Evolutionary conservation across 495 filamentous ascomycete genomes (phyloP).

Genomic region (Talaromyces thailandensis): DNA sequence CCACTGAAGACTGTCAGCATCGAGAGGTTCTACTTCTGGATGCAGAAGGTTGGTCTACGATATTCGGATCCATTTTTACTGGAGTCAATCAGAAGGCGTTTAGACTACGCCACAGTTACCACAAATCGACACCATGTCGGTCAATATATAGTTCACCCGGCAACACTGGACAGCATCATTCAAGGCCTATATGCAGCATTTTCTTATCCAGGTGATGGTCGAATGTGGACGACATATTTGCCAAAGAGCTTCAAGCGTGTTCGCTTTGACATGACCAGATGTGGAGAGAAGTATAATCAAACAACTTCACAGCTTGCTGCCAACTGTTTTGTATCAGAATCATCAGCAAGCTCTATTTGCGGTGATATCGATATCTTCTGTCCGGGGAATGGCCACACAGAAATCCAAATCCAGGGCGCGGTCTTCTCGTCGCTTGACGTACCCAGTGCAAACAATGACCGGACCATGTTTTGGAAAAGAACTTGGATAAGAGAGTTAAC

Average conservation of each 20-base stretch:
- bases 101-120: slow-evolving; percentile 15
- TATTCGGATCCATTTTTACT: slow-evolving; percentile 24
- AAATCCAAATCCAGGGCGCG: not conserved
- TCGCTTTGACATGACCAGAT: not conserved
- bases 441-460: not conserved
- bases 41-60: slow-evolving; percentile 20
- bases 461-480: not conserved
- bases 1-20: not conserved
- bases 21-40: slow-evolving; percentile 34
- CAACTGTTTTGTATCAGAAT: not conserved
- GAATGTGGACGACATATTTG: slow-evolving; percentile 6
- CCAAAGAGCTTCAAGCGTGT: not conserved
- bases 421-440: not conserved
- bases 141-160: slow-evolving; percentile 22
- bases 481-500: not conserved
- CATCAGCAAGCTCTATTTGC: not conserved
- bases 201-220: slow-evolving; percentile 26
- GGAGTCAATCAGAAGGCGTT: slow-evolving; percentile 13
- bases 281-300: not conserved
- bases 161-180: slow-evolving; percentile 30
- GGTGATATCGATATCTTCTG: slow-evolving; percentile 32
- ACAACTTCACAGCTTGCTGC: not conserved
- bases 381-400: not conserved
- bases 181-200: slow-evolving; percentile 32
- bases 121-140: not conserved